Evolutionary conservation across 495 filamentous ascomycete species (phyloP).

Genomic region (Rostrohypoxylon terebratum): DNA sequence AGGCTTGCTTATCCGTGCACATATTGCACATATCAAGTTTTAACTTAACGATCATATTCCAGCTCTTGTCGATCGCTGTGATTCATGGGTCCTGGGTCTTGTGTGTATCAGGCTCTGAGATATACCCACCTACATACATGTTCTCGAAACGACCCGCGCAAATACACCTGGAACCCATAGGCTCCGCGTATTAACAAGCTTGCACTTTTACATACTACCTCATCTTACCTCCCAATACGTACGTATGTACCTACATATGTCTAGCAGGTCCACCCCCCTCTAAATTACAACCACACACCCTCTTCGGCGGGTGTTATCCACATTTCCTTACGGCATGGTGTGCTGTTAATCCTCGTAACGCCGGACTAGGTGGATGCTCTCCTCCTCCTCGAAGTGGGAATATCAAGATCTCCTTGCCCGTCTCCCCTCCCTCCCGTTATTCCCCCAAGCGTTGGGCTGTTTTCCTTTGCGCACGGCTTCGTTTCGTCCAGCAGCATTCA

Average conservation of each 20-base stretch:
- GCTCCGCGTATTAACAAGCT: constrained; percentile 22
- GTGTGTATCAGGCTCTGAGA: constrained; percentile 36
- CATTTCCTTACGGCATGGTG: constrained; percentile 37
- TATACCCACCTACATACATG: constrained; percentile 23
- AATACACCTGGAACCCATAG: constrained; percentile 31
- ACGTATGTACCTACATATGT: constrained; percentile 29
- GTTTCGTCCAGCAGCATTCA: constrained; percentile 25
- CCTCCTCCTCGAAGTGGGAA: constrained; percentile 35
- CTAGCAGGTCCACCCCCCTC: constrained; percentile 36
- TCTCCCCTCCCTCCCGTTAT: constrained; percentile 32
- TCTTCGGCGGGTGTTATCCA: constrained; percentile 33
- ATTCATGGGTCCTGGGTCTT: constrained; percentile 30
- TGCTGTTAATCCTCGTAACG: constrained; percentile 39
- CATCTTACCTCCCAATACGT: constrained; percentile 18
- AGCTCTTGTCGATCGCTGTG: constrained; percentile 39
- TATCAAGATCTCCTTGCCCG: constrained; percentile 42
- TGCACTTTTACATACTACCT: constrained; percentile 9
- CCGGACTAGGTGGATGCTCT: constrained; percentile 19
- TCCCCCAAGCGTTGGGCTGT: constrained; percentile 32
- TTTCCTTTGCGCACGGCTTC: constrained; percentile 38
- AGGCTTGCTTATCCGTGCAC: constrained; percentile 15
- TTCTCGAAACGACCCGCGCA: constrained; percentile 44
- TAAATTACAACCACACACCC: constrained; percentile 44
- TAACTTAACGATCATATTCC: constrained; percentile 10
- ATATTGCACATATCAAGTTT: neutral